phyloP scores from a whole-genome alignment of 441 rosid genomes.

The Jatropha multifida region DNA sequence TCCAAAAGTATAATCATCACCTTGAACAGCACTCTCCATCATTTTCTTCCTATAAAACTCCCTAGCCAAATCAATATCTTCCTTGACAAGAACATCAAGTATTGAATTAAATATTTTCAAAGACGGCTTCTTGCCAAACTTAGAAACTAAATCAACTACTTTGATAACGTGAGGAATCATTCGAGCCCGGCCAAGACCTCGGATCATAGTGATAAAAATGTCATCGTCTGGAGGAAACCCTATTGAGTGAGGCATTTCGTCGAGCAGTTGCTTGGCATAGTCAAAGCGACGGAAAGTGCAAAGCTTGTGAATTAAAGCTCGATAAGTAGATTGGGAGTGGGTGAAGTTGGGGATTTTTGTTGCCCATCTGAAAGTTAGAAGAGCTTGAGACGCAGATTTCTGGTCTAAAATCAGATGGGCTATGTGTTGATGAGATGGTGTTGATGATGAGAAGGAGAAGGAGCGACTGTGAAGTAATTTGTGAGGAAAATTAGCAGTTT shows the following conservation, averaged over 20 bases:
- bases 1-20: conserved; percentile 83
- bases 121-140: conserved; percentile 54
- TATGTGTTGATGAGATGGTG: conserved; percentile 60
- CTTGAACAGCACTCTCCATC: conserved; percentile 62
- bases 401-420: conserved; percentile 69
- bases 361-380: conserved; percentile 80
- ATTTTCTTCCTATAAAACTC: conserved; percentile 67
- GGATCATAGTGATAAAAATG: conserved; percentile 58
- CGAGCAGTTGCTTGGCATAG: conserved; percentile 67
- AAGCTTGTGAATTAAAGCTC: conserved; percentile 60
- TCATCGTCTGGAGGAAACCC: conserved; percentile 70
- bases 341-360: conserved; percentile 56
- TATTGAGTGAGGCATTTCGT: conserved; percentile 71
- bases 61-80: conserved; percentile 80
- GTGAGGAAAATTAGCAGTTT: neutral
- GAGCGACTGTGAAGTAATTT: conserved; percentile 28
- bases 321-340: conserved; percentile 80
- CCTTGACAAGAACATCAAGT: conserved; percentile 75
- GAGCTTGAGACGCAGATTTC: conserved; percentile 57
- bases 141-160: conserved; percentile 53
- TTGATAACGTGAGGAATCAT: conserved; percentile 47
- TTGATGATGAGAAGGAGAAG: conserved; percentile 22
- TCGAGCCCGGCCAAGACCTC: conserved; percentile 68
- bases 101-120: conserved; percentile 65
- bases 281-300: conserved; percentile 63